Base-by-base conservation (phyloP, 2,329 filamentous ascomycete genomes). In the Fusarium armeniacum region DNA sequence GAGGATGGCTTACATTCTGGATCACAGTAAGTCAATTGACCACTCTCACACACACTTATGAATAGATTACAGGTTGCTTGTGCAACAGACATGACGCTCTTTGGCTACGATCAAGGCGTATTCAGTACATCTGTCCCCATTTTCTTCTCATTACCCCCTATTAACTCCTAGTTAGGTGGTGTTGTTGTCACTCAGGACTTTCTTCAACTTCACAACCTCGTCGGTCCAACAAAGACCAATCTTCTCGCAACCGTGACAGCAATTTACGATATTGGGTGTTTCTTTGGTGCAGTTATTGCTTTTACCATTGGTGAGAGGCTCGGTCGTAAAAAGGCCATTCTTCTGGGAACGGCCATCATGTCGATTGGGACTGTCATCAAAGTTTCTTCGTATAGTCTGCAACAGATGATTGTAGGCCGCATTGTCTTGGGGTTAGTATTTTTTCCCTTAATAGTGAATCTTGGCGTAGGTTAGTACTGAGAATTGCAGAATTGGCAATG, bases 1-100 rank as follows among this genome's bases (percentile, higher is more conserved):
- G 64, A 50, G 64, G 64, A 50, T 65, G 64, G 64, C 50, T 68
- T 6, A 68, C 64, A 5, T 65, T 65, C 20, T 68, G 64, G 64
- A 68, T 68, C 12, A 68, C 54, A 3, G 54, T 68, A 18, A 38
- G 65, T 33, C 32, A 24, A 26, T 20, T 2, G 5, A 8, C 18
- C 13, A 16, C 3, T 20, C 5, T 18, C 3, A 22, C 15, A 20
- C 18, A 22, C 11, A 20, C 26, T 13, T 5, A 32, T 50, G 20
- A 47, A 1, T 10, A 9, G 11, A 9, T 1, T 5, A 30, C 10
- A 68, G 64, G 59, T 60, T 35, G 64, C 65, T 3, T 68, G 54
- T 8, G 64, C 64, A 9, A 64, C 65, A 11, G 65, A 65, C 6
- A 68, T 68, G 64, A 56, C 32, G 1, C 54, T 68, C 4, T 68